phyloP scores from a whole-genome alignment of 495 filamentous ascomycete species.

The Neurospora sp. region DNA sequence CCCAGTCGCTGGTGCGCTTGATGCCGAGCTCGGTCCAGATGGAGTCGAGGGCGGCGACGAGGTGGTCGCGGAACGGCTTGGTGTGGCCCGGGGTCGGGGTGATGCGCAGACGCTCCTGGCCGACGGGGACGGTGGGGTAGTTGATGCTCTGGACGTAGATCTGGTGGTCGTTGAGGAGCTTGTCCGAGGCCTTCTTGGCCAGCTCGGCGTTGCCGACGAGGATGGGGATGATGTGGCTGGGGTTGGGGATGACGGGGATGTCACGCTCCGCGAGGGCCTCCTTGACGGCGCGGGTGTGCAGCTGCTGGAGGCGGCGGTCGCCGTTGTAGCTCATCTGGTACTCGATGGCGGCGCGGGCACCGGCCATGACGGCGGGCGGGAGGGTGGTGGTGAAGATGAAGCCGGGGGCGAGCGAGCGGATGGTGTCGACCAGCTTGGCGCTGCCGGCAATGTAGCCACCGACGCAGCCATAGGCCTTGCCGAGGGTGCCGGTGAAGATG shows the following conservation, averaged over 20 bases:
- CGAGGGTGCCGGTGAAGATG: conserved; percentile 94
- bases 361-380: conserved; percentile 93
- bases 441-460: conserved; percentile 95
- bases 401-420: conserved; percentile 88
- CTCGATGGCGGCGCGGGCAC: conserved; percentile 82
- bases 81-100: conserved; percentile 92
- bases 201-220: conserved; percentile 89
- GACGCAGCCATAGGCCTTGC: conserved; percentile 96
- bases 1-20: conserved; percentile 87
- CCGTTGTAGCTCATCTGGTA: conserved; percentile 75
- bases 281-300: conserved; percentile 91
- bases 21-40: conserved; percentile 84
- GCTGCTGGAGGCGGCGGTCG: conserved; percentile 82
- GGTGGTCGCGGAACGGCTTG: conserved; percentile 68
- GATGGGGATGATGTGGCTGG: conserved; percentile 88
- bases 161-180: conserved; percentile 72
- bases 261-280: conserved; percentile 60
- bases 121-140: conserved; percentile 93
- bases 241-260: conserved; percentile 98
- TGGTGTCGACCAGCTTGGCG: conserved; percentile 81
- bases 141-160: conserved; percentile 99
- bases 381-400: conserved; percentile 99
- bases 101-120: conserved; percentile 89
- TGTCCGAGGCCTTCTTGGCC: conserved; percentile 83
- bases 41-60: conserved; percentile 72